Conservation (phyloP, 441 rosid genomes). For the Codiaeum variegatum region DNA sequence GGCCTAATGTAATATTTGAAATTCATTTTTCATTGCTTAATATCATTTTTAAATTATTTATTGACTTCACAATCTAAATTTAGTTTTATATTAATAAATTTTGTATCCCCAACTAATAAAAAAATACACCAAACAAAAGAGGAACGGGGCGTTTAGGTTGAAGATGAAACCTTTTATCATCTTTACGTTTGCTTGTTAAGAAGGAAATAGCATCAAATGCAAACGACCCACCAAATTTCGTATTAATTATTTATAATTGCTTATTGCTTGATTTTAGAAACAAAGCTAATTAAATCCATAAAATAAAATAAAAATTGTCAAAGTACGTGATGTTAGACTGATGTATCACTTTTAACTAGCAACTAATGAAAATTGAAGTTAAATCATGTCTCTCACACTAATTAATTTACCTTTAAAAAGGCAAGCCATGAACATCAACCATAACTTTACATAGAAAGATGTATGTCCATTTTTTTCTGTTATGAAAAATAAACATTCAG, state of each 20-base stretch:
- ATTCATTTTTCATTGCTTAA: not conserved
- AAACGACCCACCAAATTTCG: slow-evolving; percentile 12
- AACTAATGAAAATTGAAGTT: not conserved
- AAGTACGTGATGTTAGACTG: not conserved
- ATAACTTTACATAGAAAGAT: slow-evolving; percentile 1
- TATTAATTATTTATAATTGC: not conserved
- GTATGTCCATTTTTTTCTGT: not conserved
- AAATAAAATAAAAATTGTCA: not conserved
- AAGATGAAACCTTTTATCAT: slow-evolving; percentile 26
- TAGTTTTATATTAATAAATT: not conserved
- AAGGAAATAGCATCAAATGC: slow-evolving; percentile 20
- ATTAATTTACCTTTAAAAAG: slow-evolving; percentile 3
- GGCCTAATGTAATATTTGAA: not conserved
- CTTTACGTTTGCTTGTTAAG: slow-evolving; percentile 27
- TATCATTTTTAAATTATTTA: not conserved
- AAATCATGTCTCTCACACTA: not conserved
- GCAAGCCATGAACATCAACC: slow-evolving; percentile 28
- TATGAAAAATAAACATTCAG: slow-evolving; percentile 11
- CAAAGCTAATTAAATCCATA: not conserved
- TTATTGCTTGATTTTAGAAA: not conserved
- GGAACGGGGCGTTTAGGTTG: slow-evolving; percentile 6
- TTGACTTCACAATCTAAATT: not conserved
- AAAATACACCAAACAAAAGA: not conserved
- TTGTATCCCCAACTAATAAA: slow-evolving; percentile 1
- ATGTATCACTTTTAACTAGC: slow-evolving; percentile 1